phyloP scores from a whole-genome alignment of 805 yeast species.

The Kazachstania martiniae region DNA sequence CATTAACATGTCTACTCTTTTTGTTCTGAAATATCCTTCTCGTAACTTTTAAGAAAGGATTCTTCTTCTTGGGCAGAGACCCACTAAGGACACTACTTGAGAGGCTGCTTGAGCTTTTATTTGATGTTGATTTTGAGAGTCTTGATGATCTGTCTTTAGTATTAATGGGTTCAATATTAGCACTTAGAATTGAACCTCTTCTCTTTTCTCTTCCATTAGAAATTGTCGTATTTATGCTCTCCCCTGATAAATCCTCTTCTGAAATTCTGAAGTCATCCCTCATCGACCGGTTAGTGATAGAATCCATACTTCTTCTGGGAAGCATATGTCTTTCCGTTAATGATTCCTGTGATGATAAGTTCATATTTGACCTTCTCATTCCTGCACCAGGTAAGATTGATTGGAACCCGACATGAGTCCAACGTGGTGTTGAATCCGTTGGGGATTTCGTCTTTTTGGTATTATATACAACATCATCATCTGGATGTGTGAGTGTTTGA shows the following conservation, averaged over 20 bases:
- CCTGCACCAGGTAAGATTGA: conserved; percentile 8
- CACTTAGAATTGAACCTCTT: conserved; percentile 3
- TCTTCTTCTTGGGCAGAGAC: conserved; percentile 8
- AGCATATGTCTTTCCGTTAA: conserved; percentile 1
- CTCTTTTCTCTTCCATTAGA: conserved; percentile 5
- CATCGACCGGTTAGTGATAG: conserved; percentile 1
- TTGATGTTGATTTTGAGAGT: conserved; percentile 7
- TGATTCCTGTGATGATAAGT: conserved; percentile 1
- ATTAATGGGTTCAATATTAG: not conserved
- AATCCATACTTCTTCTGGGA: not conserved
- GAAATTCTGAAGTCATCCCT: not conserved
- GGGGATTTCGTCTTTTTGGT: conserved; percentile 7
- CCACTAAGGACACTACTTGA: conserved; percentile 10
- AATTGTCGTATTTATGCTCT: not conserved
- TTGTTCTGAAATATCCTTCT: conserved; percentile 18
- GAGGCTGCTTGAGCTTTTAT: conserved; percentile 4
- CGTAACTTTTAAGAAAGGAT: conserved; percentile 14
- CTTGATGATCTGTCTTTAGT: conserved; percentile 8
- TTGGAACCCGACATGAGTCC: conserved; percentile 14
- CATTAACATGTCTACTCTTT: conserved; percentile 14
- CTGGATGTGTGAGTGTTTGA: conserved; percentile 17
- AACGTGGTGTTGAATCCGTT: conserved; percentile 4
- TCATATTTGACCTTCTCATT: conserved; percentile 3
- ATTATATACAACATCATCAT: conserved; percentile 8
- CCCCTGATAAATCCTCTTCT: not conserved